Evolutionary conservation across 768 basidiomycete genomes (phyloP), one percentile per base, ranked within the genome.

Genomic region (Boletus rufocinnamomeus): DNA sequence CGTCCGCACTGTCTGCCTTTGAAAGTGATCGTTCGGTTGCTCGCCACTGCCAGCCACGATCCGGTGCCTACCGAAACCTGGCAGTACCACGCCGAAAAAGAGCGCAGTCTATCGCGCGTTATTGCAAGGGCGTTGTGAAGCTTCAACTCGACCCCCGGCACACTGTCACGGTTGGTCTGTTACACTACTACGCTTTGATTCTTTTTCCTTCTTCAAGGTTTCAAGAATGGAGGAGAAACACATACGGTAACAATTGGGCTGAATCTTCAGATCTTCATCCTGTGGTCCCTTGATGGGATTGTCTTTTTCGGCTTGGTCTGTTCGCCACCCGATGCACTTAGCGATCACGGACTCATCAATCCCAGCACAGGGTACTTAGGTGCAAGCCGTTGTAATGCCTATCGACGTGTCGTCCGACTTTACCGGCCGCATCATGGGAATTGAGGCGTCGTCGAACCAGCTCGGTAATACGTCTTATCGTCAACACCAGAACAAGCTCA

Each of bases 1-100:
- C 40, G 54, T 50, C 63, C 59, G 60, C 55, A 38, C 57, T 62
- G 50, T 55, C 60, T 43, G 54, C 58, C 34, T 53, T 45, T 50
- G 35, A 62, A 25, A 34, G n/a, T 37, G n/a, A 43, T 14, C 19
- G n/a, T 5, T 43, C 41, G 25, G 38, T 48, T 1, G 2, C 27
- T 28, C 11, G 6, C 23, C 13, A 5, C 35, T 28, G 10, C 37
- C 28, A 21, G 21, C 21, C 50, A 27, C 27, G n/a, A 55, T 55
- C 51, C 35, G 19, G 54, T 54, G 51, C 35, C 27, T 19, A 27
- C 38, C 21, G 35, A 30, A 25, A 25, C 19, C 28, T 14, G 41
- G 32, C 25, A 7, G 25, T 25, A 32, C 30, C 28, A 11, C n/a
- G 27, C 16, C n/a, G 27, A 9, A 21, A 16, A 17, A 30, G 16